Evolutionary conservation across 1,284 basidiomycete species (phyloP), one percentile per base, ranked within the genome.

Genomic region (Puccinia horiana): DNA sequence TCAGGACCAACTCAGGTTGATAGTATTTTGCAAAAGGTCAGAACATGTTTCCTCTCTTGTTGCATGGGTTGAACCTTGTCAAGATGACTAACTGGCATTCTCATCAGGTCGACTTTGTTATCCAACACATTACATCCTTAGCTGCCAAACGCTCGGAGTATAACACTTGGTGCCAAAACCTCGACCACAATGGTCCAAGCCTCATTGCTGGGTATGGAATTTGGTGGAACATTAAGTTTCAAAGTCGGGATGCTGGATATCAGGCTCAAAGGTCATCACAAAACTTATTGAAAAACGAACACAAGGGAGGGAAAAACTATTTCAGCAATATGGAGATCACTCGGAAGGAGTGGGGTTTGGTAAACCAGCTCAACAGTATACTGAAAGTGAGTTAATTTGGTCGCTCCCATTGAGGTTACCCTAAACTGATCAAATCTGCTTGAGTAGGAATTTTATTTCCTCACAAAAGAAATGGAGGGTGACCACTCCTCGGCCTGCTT

Each of bases 161-260:
- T 14, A 56, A 75, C 14, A 54, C 18, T 2, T 54, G 52, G 26
- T 54, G 35, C 16, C 8, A 75, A 18, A 40, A 37, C n/a, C n/a
- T 40, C 16, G 52, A 61, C n/a, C 40, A 32, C 16, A 5, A 56
- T 32, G 49, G 73, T 4, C 35, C 37, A n/a, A 56, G 37, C 12
- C 58, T 75, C 16, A 58, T 75, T 75, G 52, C 73, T 16, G 73
- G 73, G 11, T 56, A 75, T 49, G 52, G 73, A 11, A 75, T 56
- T 14, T 35, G 29, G n/a, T 75, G 52, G 49, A 75, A 75, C 32
- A 75, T 75, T 0, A 73, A 73, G 70, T 73, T 49, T 49, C 40
- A 73, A 49, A 73, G 70, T 23, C 20, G 20, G 26, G 44, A 73
- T 73, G 18, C n/a, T 40, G 70, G 44, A 47, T 72, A 52, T 20